phyloP scores from a whole-genome alignment of 208 protist genomes.

The Trypanosoma avium region DNA sequence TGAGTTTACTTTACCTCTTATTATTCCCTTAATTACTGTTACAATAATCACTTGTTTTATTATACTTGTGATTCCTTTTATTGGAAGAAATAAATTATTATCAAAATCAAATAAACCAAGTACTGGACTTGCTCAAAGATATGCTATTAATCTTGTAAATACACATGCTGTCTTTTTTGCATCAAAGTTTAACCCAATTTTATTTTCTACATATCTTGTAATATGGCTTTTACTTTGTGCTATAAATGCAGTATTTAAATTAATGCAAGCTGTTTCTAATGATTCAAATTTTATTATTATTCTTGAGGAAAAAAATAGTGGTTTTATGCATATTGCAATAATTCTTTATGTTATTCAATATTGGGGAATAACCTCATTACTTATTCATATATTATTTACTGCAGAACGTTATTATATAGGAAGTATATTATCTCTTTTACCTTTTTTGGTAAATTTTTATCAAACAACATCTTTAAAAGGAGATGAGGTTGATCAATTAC shows the following conservation, averaged over 20 bases:
- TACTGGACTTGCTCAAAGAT: background rate
- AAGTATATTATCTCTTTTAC: slow-evolving; percentile 22
- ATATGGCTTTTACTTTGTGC: slow-evolving; percentile 19
- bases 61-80: background rate
- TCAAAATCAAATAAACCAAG: background rate
- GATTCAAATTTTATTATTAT: background rate
- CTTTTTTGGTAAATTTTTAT: slow-evolving; percentile 53
- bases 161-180: slow-evolving; percentile 19
- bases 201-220: slow-evolving; percentile 11
- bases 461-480: slow-evolving; percentile 41
- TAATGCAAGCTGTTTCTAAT: slow-evolving; percentile 19
- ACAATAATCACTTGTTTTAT: slow-evolving; percentile 13
- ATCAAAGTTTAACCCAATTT: slow-evolving; percentile 4
- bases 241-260: slow-evolving; percentile 26
- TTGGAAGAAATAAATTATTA: background rate
- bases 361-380: slow-evolving; percentile 30
- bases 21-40: slow-evolving; percentile 11
- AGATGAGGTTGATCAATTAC: slow-evolving; percentile 38
- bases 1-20: background rate
- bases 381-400: slow-evolving; percentile 40
- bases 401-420: slow-evolving; percentile 32
- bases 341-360: slow-evolving; percentile 33
- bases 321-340: background rate
- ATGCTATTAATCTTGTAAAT: slow-evolving; percentile 9
- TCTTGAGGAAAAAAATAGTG: background rate